These are phyloP conservation scores for Borovskyia barvae DNA, from an alignment of 208 protist genomes.

Conservation along the genomic window DNA sequence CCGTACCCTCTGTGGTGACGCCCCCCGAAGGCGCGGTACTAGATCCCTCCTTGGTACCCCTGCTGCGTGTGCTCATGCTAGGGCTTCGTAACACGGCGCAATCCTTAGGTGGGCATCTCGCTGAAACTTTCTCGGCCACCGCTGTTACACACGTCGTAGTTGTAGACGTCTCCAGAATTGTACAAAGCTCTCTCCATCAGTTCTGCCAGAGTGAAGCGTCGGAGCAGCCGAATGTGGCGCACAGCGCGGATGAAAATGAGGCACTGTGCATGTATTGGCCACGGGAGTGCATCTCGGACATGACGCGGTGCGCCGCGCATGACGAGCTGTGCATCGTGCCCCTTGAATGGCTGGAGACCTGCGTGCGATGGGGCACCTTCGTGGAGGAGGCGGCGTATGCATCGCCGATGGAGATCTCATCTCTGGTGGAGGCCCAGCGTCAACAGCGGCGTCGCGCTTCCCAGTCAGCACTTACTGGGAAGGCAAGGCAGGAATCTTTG, in stretches of 20 bases:
- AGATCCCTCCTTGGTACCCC: constrained; percentile 11
- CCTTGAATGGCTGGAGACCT: constrained; percentile 45
- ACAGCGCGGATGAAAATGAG: neutral
- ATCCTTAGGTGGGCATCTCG: constrained; percentile 53
- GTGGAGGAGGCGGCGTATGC: constrained; percentile 38
- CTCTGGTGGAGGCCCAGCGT: neutral
- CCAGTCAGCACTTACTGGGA: no score
- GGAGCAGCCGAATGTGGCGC: neutral
- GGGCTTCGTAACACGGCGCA: constrained; percentile 45
- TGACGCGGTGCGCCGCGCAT: constrained; percentile 8
- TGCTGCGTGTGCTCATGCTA: constrained; percentile 49
- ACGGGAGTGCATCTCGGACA: neutral
- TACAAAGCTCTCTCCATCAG: constrained; percentile 21
- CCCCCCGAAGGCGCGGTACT: no score
- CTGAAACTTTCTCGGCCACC: constrained; percentile 31
- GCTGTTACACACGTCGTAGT: constrained; percentile 74
- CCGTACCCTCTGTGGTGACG: neutral
- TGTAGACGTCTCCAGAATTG: constrained; percentile 51
- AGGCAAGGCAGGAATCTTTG: no score
- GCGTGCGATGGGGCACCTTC: constrained; percentile 64
- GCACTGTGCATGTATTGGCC: constrained; percentile 20
- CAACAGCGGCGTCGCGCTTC: neutral
- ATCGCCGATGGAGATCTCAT: constrained; percentile 3
- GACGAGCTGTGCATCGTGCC: constrained; percentile 42
- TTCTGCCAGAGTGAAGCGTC: constrained; percentile 12